Evolutionary conservation across 148 eudicot species (phyloP), one percentile per base, ranked within the genome.

Genomic region (Amaranthus palmeri): DNA sequence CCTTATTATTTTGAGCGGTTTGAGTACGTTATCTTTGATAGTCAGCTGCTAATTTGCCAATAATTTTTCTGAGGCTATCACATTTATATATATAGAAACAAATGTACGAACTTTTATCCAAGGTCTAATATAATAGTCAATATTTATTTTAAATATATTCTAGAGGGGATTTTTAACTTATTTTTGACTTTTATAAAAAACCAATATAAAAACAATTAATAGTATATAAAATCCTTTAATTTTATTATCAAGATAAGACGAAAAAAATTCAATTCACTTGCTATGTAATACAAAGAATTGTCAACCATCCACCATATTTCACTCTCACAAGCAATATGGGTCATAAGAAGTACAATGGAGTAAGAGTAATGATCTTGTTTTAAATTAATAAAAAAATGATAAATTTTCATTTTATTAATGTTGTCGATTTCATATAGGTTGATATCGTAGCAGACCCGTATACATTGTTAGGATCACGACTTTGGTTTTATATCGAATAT

Each of bases 271-370:
- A 25, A 25, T 25, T 65, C 9, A 56, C 49, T 64, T 46, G 15
- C 17, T 12, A 14, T 70, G 58, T 61, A 14, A 43, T n/a, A 70
- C 46, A 55, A 48, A 65, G 52, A 77, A 77, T 49, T 40, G 80
- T 71, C 76, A 77, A 77, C 70, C 61, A 6, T 57, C 48, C 57
- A 65, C 12, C 53, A 47, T 72, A 65, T 77, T 71, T 71, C 65
- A 72, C 76, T 77, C 72, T 77, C 67, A 12, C 60, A 71, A 77
- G 72, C 80, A 77, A 25, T 25, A 25, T 25, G 36, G 36, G 36
- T 25, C 36, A 77, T 62, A 25, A 25, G 36, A 2, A 25, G 36
- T 25, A 25, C 36, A 25, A 25, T 25, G 36, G 36, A 25, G 36
- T 25, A 25, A 25, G 36, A 25, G 36, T 25, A 25, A 25, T 25